A percentile compares a stretch with the other conserved stretches of the same genome.
Evolutionary conservation across 305 asterid genomes (phyloP).

Genomic region (Solanum chacoense): DNA sequence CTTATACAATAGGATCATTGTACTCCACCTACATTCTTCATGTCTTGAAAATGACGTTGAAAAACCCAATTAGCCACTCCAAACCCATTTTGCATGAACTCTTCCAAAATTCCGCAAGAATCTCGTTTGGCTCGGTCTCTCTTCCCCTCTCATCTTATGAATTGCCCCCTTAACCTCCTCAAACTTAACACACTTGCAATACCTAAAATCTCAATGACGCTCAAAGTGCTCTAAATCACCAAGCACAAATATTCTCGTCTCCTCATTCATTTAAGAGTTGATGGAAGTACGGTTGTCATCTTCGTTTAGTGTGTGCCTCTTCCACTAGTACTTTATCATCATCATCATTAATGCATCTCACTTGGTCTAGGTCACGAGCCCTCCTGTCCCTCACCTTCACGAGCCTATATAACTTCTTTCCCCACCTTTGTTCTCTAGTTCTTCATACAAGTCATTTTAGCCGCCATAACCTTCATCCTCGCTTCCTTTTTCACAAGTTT

Average conservation of each 20-base stretch:
- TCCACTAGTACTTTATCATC: not conserved
- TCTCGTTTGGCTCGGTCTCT: not conserved
- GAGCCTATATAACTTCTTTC: not conserved
- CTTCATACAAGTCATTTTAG: not conserved
- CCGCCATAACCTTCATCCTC: not conserved
- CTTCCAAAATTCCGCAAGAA: not conserved
- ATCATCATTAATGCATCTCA: not conserved
- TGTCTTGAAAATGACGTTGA: not conserved
- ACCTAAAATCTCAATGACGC: not conserved
- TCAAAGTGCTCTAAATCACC: not conserved
- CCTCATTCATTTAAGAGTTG: not conserved
- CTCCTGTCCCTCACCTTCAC: not conserved
- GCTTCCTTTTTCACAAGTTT: not conserved
- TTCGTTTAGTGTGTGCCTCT: not conserved
- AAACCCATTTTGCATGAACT: not conserved
- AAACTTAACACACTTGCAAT: not conserved
- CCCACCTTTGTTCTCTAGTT: not conserved
- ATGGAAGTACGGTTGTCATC: not conserved
- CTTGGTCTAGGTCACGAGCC: not conserved
- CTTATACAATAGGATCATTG: not conserved
- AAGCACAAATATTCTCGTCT: not conserved
- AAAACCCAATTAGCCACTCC: not conserved
- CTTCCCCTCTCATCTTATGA: not conserved
- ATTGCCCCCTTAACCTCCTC: not conserved
- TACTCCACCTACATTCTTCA: not conserved